Base-by-base conservation (phyloP, 2,329 filamentous ascomycete species). In the Epichloe gansuensis region DNA sequence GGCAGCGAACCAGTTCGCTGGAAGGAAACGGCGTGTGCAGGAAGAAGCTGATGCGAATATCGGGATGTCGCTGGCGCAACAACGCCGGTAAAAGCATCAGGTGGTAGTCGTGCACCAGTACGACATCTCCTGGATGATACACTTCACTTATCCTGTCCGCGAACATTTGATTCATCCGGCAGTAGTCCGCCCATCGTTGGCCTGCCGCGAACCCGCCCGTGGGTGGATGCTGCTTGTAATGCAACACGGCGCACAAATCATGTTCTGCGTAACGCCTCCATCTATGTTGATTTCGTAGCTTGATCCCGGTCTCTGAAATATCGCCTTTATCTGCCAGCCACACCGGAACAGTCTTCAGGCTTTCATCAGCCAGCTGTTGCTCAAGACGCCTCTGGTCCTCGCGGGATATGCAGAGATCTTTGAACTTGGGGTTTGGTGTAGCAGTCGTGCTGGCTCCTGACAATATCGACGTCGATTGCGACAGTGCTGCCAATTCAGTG, bases 31-130 rank as follows among this genome's bases (percentile, higher is more conserved):
- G 91, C 41, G 89, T 85, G 68, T 96, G 91, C 47, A 96, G 75
- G 72, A 88, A 96, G 74, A 95, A 95, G 50, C 88, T 85, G 65
- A 96, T 90, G 71, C 94, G 93, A 67, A 95, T 87, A 65, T 89
- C 87, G 3, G 89, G 88, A 17, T 90, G 75, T 43, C 85, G 82
- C 67, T 95, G 88, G 48, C 91, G 85, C 55, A 97, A 74, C 71
- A 96, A 81, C 67, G 82, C 89, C 2, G 91, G 91, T 3, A 97
- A 77, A 34, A 97, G 76, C 67, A 96, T 83, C 50, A 97, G 78
- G 65, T 95, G 90, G 68, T 95, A 96, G 69, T 96, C 91, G 66
- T 96, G 91, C 49, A 97, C 82, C 66, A 94, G 81, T 52, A 97
- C 81, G 50, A 95, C 82, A 66, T 97, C 91, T 43, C 91, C 91